Evolutionary conservation across 306 rosid species (phyloP).

Genomic region (Lathyrus aphaca): DNA sequence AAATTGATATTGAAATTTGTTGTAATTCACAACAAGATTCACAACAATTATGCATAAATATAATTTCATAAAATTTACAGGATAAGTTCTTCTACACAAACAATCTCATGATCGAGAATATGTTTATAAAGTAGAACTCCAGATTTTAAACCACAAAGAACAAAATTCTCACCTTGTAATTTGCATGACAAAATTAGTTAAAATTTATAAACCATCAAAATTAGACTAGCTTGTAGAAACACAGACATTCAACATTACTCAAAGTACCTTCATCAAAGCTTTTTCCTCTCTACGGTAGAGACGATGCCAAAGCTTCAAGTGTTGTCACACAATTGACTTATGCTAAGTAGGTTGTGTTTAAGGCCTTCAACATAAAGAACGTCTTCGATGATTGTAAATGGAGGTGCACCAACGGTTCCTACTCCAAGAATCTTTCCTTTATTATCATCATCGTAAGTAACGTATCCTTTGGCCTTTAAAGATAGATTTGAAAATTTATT

Average conservation of each 20-base stretch:
- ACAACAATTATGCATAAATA: background rate
- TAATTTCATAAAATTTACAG: background rate
- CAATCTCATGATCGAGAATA: constrained; percentile 7
- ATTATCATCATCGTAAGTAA: no score
- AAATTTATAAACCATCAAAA: constrained; percentile 9
- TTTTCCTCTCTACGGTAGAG: constrained; percentile 86
- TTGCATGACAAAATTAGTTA: constrained; percentile 1
- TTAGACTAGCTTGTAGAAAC: constrained; percentile 14
- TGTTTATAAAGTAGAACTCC: background rate
- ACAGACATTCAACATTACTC: constrained; percentile 13
- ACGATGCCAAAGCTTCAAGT: no score
- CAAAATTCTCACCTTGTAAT: background rate
- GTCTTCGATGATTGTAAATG: no score
- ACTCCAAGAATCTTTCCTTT: no score
- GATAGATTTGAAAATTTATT: no score
- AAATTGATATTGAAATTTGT: no score
- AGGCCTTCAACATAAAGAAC: no score
- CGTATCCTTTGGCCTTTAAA: no score
- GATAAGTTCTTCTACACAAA: background rate
- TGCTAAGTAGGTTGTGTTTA: no score
- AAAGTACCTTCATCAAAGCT: constrained; percentile 66
- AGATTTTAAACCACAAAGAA: constrained; percentile 17
- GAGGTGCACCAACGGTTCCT: no score
- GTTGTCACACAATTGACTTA: no score
- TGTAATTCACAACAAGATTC: no score